Conservation (phyloP, 2,329 filamentous ascomycete genomes). For the Camillea tinctor region DNA sequence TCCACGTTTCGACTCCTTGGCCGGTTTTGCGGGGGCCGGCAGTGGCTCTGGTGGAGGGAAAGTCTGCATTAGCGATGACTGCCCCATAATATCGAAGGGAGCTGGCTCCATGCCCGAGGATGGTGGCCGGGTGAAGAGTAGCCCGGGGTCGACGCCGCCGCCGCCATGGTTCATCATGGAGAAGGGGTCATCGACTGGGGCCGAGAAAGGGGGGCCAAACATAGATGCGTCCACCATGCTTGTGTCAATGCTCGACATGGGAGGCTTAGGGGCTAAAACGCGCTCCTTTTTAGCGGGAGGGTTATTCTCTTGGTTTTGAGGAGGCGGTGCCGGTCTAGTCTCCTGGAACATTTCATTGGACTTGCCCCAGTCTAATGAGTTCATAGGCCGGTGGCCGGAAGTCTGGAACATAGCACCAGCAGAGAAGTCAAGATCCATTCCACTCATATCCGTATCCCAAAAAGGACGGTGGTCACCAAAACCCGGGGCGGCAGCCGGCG, state of each 20-base stretch:
- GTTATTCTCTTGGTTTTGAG: constrained; percentile 37
- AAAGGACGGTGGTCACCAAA: constrained; percentile 46
- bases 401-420: constrained; percentile 45
- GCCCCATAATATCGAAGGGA: constrained; percentile 33
- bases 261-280: constrained; percentile 50
- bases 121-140: constrained; percentile 54
- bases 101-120: constrained; percentile 46
- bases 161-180: constrained; percentile 42
- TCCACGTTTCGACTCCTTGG: constrained; percentile 31
- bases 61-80: constrained; percentile 28
- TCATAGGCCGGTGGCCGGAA: constrained; percentile 45
- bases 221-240: constrained; percentile 37
- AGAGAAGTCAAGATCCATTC: constrained; percentile 61
- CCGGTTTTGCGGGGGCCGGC: constrained; percentile 22
- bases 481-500: constrained; percentile 47
- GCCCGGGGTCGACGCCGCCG: constrained; percentile 53
- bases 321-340: constrained; percentile 34
- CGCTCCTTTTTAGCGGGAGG: constrained; percentile 43
- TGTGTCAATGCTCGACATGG: constrained; percentile 40
- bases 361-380: constrained; percentile 57
- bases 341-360: constrained; percentile 56
- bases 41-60: constrained; percentile 26
- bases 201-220: constrained; percentile 42
- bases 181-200: constrained; percentile 51
- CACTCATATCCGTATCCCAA: constrained; percentile 57